Conservation (phyloP, 768 basidiomycete species). For the Hysterangium stoloniferum region DNA sequence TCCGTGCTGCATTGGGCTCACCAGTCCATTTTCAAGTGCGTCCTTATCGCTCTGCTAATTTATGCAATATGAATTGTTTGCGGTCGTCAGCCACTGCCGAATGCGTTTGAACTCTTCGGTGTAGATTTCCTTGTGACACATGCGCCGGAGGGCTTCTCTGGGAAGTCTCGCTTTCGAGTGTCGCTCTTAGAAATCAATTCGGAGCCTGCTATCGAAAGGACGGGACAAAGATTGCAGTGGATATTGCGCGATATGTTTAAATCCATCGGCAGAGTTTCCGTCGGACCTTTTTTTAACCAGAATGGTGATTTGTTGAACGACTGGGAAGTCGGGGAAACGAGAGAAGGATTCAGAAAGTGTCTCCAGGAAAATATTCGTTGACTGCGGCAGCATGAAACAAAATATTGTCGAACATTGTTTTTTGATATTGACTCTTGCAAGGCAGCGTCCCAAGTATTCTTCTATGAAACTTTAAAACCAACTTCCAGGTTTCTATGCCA, state of each 20-base stretch:
- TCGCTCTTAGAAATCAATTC: slow-evolving; percentile 88
- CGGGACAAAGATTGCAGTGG: slow-evolving; percentile 75
- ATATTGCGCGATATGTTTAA: slow-evolving; percentile 76
- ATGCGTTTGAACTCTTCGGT: slow-evolving; percentile 93
- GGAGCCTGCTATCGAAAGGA: slow-evolving; percentile 92
- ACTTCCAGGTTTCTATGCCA: too few relatives aligned
- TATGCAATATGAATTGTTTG: background rate
- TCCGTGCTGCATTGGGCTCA: slow-evolving; percentile 76
- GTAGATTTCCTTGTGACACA: slow-evolving; percentile 82
- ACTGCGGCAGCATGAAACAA: too few relatives aligned
- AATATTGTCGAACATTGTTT: too few relatives aligned
- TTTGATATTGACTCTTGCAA: too few relatives aligned
- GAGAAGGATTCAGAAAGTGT: slow-evolving; percentile 57
- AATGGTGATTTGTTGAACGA: slow-evolving; percentile 7
- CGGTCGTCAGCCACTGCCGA: slow-evolving; percentile 62
- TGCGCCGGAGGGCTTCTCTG: slow-evolving; percentile 7
- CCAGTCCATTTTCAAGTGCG: slow-evolving; percentile 80
- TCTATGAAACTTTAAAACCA: too few relatives aligned
- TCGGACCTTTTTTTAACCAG: slow-evolving; percentile 55
- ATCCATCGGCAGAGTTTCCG: slow-evolving; percentile 56
- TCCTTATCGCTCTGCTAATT: background rate
- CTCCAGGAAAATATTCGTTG: too few relatives aligned
- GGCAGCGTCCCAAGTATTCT: too few relatives aligned
- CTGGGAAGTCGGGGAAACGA: slow-evolving; percentile 48
- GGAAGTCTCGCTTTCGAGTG: slow-evolving; percentile 37